Conservation (phyloP, 257 asterid species). For the Misopates orontium region DNA sequence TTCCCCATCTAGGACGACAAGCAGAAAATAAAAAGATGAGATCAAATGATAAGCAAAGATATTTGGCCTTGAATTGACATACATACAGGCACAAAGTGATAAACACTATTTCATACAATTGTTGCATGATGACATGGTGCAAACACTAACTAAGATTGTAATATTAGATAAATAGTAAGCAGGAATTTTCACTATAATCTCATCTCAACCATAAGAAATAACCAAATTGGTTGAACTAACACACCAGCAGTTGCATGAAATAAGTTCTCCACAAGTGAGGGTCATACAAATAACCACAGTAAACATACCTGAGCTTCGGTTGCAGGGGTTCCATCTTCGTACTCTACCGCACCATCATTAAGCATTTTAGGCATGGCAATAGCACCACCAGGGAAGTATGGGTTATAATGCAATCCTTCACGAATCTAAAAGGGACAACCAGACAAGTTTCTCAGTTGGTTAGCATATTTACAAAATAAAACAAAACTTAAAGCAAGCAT, state of each 20-base stretch:
- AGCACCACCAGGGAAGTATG: slow-evolving; percentile 88
- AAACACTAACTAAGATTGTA: no score
- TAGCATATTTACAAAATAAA: slow-evolving; percentile 13
- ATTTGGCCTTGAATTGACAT: background rate
- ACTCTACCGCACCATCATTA: slow-evolving; percentile 77
- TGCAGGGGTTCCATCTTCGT: slow-evolving; percentile 82
- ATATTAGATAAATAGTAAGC: no score
- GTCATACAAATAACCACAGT: background rate
- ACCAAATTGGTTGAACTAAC: no score
- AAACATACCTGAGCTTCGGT: slow-evolving; percentile 71
- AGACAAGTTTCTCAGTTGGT: slow-evolving; percentile 15
- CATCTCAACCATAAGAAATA: no score
- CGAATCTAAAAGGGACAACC: slow-evolving; percentile 61
- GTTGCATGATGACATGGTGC: no score
- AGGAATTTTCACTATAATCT: no score
- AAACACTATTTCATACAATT: no score
- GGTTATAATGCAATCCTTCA: slow-evolving; percentile 77
- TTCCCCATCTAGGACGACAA: slow-evolving; percentile 70
- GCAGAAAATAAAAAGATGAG: background rate
- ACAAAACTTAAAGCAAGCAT: background rate
- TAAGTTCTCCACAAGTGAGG: background rate
- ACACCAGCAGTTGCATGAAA: no score
- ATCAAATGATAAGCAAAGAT: background rate
- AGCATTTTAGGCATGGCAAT: slow-evolving; percentile 92
- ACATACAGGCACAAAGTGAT: background rate